These are phyloP conservation scores for Hemisphaericaspora xylofermentans DNA, from an alignment of 1,139 yeast genomes.

Conservation along the genomic window DNA sequence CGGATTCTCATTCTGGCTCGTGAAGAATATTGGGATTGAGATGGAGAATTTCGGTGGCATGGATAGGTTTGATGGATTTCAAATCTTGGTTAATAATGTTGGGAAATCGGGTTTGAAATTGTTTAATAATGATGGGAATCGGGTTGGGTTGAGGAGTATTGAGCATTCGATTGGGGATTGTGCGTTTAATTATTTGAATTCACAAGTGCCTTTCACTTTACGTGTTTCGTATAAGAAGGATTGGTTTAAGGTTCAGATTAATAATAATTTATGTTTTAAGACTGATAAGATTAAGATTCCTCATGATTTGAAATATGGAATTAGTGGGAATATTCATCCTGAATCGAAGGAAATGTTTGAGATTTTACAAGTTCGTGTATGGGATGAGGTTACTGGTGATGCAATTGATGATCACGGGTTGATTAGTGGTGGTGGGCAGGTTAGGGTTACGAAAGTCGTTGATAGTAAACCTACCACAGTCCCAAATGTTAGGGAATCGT, in stretches of 20 bases:
- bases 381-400: constrained; percentile 53
- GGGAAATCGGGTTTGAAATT: constrained; percentile 55
- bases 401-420: constrained; percentile 59
- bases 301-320: constrained; percentile 40
- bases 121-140: constrained; percentile 56
- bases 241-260: constrained; percentile 62
- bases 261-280: constrained; percentile 68
- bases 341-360: constrained; percentile 59
- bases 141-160: constrained; percentile 14
- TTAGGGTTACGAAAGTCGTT: constrained; percentile 23
- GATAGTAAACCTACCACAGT: constrained; percentile 9
- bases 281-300: constrained; percentile 52
- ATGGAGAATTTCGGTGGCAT: constrained; percentile 50
- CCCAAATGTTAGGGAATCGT: constrained; percentile 30
- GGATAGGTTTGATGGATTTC: constrained; percentile 57
- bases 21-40: constrained; percentile 27
- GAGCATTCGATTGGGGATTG: constrained; percentile 54
- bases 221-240: constrained; percentile 47
- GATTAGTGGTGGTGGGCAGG: constrained; percentile 41
- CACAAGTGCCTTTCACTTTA: constrained; percentile 67
- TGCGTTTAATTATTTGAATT: constrained; percentile 57
- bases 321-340: constrained; percentile 42
- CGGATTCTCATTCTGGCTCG: constrained; percentile 54
- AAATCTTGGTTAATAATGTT: constrained; percentile 49
- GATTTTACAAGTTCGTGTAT: constrained; percentile 54